These are phyloP conservation scores for Periconia digitata DNA, from an alignment of 2,329 filamentous ascomycete genomes.

Conservation along the genomic window DNA sequence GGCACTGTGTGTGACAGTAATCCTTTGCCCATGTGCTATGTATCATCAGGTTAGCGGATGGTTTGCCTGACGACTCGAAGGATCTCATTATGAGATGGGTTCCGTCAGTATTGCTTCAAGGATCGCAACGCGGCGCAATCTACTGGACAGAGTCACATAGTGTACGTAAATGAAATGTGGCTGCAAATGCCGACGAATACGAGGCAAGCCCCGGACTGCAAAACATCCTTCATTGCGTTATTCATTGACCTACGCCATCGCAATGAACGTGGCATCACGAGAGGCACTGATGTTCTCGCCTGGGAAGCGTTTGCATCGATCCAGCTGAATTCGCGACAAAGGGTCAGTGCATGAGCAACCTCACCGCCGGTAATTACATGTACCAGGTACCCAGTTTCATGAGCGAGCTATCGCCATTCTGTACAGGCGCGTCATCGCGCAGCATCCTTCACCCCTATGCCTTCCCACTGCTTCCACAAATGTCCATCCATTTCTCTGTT, in stretches of 20 bases:
- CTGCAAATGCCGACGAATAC: not conserved
- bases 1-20: not conserved
- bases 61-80: not conserved
- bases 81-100: not conserved
- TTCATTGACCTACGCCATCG: not conserved
- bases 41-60: not conserved
- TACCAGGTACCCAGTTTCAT: not conserved
- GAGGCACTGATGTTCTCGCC: too few species aligned
- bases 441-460: constrained; percentile 22
- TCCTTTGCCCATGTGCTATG: not conserved
- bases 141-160: not conserved
- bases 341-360: not conserved
- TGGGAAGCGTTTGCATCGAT: not conserved
- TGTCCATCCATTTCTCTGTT: constrained; percentile 53
- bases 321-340: not conserved
- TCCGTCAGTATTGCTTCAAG: not conserved
- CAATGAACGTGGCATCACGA: too few species aligned
- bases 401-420: not conserved
- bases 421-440: not conserved
- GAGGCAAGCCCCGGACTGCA: not conserved
- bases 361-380: not conserved
- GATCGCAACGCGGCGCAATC: not conserved
- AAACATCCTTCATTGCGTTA: not conserved
- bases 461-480: constrained; percentile 50
- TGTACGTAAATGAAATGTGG: not conserved